phyloP scores from a whole-genome alignment of 1,284 basidiomycete species.

The Violaceomyces palustris region DNA sequence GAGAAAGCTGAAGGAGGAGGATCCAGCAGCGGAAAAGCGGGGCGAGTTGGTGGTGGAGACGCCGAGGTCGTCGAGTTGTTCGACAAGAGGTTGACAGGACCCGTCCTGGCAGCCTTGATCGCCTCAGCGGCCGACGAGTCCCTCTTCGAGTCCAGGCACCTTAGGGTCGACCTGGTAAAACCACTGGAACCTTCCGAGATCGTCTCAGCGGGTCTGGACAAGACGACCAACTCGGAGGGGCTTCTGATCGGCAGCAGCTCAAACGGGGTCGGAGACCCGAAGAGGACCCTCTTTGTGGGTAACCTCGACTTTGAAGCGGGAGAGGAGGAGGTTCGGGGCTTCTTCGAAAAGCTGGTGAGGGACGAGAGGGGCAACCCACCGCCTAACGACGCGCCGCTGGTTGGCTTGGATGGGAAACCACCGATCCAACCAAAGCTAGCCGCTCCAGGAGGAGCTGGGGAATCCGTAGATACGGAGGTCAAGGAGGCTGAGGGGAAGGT shows the following conservation, averaged over 20 bases:
- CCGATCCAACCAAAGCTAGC: constrained; percentile 4
- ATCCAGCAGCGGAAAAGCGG: constrained; percentile 4
- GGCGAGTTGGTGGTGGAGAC: neutral
- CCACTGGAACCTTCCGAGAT: constrained; percentile 37
- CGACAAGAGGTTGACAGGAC: constrained; percentile 29
- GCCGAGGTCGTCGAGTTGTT: too few species aligned
- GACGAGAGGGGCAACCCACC: constrained; percentile 65
- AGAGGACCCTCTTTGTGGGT: constrained; percentile 80
- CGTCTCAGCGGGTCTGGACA: constrained; percentile 39
- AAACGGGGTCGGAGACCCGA: constrained; percentile 52
- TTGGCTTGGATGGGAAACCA: constrained; percentile 20
- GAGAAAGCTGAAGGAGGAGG: neutral
- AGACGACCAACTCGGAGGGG: constrained; percentile 32
- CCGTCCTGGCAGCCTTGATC: constrained; percentile 64
- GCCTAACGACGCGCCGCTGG: constrained; percentile 9
- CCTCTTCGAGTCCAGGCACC: constrained; percentile 64
- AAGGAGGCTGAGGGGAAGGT: constrained; percentile 6
- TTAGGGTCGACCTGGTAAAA: constrained; percentile 44
- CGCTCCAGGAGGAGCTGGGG: too few species aligned
- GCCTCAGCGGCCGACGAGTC: constrained; percentile 67
- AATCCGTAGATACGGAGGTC: neutral
- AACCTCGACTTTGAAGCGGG: constrained; percentile 86
- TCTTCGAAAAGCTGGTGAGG: constrained; percentile 75
- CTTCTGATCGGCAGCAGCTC: constrained; percentile 16
- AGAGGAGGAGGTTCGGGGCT: constrained; percentile 80